phyloP scores from a whole-genome alignment of 495 filamentous ascomycete species.

The Thermothielavioides terrestris region DNA sequence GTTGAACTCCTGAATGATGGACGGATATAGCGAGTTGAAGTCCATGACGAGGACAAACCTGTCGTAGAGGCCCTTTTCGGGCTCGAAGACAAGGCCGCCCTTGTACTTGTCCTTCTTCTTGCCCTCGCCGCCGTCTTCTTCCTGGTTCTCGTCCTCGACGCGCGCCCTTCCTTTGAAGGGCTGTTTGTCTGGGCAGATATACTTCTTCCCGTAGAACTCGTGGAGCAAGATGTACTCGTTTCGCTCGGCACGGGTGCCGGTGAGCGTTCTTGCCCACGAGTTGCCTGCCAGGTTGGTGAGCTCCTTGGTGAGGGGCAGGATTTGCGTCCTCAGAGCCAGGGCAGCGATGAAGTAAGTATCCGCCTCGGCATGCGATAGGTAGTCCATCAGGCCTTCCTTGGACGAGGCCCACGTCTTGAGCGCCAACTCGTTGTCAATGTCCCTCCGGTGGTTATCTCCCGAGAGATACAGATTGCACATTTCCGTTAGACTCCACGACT shows the following conservation, averaged over 20 bases:
- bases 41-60: constrained; percentile 98
- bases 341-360: constrained; percentile 96
- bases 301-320: constrained; percentile 88
- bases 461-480: constrained; percentile 85
- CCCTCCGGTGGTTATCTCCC: constrained; percentile 58
- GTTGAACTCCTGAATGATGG: constrained; percentile 98
- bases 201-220: constrained; percentile 92
- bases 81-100: constrained; percentile 95
- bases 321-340: constrained; percentile 75
- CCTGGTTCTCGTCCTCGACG: constrained; percentile 51
- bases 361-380: constrained; percentile 80
- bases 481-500: constrained; percentile 94
- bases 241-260: constrained; percentile 89
- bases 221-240: constrained; percentile 99
- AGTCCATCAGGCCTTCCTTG: constrained; percentile 83
- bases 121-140: constrained; percentile 54
- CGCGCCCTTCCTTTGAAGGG: constrained; percentile 60
- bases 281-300: constrained; percentile 96
- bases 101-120: constrained; percentile 99
- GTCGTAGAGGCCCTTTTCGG: constrained; percentile 94
- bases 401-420: constrained; percentile 81
- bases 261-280: constrained; percentile 93
- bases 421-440: constrained; percentile 78
- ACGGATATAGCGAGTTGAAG: constrained; percentile 97
- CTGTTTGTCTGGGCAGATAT: constrained; percentile 92